Percentiles rank a stretch among this genome's conserved stretches.
phyloP scores from a whole-genome alignment of 257 asterid species.

The Leptodermis oblonga region DNA sequence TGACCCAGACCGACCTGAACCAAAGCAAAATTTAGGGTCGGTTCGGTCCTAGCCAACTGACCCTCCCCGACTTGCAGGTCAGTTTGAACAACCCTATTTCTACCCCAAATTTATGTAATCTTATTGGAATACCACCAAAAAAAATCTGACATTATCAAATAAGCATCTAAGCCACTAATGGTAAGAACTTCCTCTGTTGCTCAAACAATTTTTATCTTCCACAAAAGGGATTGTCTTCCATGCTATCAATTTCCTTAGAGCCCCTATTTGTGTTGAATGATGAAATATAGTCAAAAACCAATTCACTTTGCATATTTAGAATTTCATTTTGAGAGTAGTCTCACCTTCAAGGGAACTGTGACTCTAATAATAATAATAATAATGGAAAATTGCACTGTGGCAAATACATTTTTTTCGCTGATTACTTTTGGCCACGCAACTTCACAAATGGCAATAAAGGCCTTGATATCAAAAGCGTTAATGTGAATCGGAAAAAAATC shows the following conservation, averaged over 20 bases:
- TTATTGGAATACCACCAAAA: not conserved
- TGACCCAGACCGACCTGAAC: no score
- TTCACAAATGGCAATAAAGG: no score
- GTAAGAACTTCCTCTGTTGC: conserved; percentile 57
- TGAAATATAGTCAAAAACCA: conserved; percentile 1
- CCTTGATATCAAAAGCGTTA: no score
- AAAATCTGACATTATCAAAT: not conserved
- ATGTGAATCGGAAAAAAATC: no score
- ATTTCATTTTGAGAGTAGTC: conserved; percentile 3
- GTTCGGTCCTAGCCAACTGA: no score
- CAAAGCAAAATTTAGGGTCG: no score
- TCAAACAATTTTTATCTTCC: conserved; percentile 56
- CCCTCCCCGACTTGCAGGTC: no score
- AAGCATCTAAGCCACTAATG: conserved; percentile 37
- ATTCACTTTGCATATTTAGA: conserved; percentile 1
- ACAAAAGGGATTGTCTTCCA: conserved; percentile 78
- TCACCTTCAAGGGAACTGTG: conserved; percentile 40
- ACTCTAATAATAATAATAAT: no score
- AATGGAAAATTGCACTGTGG: no score
- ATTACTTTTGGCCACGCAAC: no score
- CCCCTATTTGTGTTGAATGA: conserved; percentile 31
- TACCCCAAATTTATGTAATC: not conserved
- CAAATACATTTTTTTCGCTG: no score
- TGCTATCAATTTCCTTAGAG: conserved; percentile 48
- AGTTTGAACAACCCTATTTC: no score